Conservation (phyloP, 805 yeast genomes). For the Starmerella geochares region DNA sequence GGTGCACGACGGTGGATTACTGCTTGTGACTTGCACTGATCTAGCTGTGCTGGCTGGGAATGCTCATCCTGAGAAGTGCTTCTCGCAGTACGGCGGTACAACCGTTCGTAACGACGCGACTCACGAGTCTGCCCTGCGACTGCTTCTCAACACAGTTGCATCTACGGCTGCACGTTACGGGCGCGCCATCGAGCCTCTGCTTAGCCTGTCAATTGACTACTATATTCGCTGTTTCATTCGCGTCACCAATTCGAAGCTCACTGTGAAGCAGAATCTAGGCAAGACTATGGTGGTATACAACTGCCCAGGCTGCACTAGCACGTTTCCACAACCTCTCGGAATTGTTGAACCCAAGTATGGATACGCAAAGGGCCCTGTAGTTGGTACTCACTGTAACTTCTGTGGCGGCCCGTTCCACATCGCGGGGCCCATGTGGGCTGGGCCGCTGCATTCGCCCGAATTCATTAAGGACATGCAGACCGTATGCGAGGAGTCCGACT, state of each 20-base stretch:
- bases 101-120: conserved; percentile 76
- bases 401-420: conserved; percentile 65
- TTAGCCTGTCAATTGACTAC: conserved; percentile 81
- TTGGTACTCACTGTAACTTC: conserved; percentile 51
- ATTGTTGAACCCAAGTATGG: conserved; percentile 47
- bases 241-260: conserved; percentile 65
- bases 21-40: conserved; percentile 92
- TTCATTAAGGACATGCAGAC: conserved; percentile 57
- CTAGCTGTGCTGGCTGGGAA: conserved; percentile 91
- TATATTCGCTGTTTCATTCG: conserved; percentile 78
- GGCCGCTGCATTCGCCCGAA: conserved; percentile 55
- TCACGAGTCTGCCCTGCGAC: conserved; percentile 85
- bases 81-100: conserved; percentile 86
- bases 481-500: conserved; percentile 43
- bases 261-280: conserved; percentile 69
- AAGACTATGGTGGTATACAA: conserved; percentile 68
- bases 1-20: conserved; percentile 71
- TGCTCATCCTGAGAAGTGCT: conserved; percentile 95
- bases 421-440: conserved; percentile 97
- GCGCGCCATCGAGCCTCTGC: conserved; percentile 73
- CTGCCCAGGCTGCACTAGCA: conserved; percentile 80
- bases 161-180: conserved; percentile 83
- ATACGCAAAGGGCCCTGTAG: conserved; percentile 54
- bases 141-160: conserved; percentile 67
- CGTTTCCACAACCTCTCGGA: conserved; percentile 66